Percentiles rank a stretch among this genome's conserved stretches.
Conservation (phyloP, 148 eudicot genomes). For the Rhododendron molle region DNA sequence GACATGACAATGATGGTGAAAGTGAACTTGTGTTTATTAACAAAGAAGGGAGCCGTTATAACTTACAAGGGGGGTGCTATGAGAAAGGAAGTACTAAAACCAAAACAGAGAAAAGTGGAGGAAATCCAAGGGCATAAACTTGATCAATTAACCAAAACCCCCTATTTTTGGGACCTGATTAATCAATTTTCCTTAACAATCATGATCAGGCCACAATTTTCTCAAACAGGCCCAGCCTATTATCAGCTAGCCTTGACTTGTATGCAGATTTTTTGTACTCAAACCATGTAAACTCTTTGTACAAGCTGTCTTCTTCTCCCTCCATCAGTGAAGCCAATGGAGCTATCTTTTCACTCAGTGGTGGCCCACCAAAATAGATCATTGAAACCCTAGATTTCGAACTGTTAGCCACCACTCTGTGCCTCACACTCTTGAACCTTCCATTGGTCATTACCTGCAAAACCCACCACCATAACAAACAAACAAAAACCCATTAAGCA, state of each 20-base stretch:
- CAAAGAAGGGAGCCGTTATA: not conserved
- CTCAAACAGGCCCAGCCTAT: slow-evolving; percentile 44
- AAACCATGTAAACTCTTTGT: slow-evolving; percentile 58
- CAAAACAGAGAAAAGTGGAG: not conserved
- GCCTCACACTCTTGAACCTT: slow-evolving; percentile 51
- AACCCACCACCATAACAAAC: not conserved
- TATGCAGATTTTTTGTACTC: slow-evolving; percentile 56
- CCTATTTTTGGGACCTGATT: not conserved
- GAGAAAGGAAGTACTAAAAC: not conserved
- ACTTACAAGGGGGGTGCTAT: not conserved
- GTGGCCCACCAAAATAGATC: slow-evolving; percentile 62
- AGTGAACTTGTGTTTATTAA: not conserved
- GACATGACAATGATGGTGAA: not conserved
- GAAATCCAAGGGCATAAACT: not conserved
- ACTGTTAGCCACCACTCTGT: slow-evolving; percentile 44
- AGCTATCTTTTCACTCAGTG: slow-evolving; percentile 49
- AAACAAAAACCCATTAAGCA: not conserved
- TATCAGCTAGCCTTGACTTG: slow-evolving; percentile 39
- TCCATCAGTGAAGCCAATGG: slow-evolving; percentile 47
- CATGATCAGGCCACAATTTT: slow-evolving; percentile 31
- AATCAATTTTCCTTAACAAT: not conserved
- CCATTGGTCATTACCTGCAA: slow-evolving; percentile 58
- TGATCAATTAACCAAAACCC: not conserved
- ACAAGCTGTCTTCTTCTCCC: slow-evolving; percentile 45
- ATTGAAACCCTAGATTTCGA: slow-evolving; percentile 49